Percentiles rank a stretch among this genome's conserved stretches.
Conservation (phyloP, 345 rosid genomes). For the Aquilaria yunnanensis region DNA sequence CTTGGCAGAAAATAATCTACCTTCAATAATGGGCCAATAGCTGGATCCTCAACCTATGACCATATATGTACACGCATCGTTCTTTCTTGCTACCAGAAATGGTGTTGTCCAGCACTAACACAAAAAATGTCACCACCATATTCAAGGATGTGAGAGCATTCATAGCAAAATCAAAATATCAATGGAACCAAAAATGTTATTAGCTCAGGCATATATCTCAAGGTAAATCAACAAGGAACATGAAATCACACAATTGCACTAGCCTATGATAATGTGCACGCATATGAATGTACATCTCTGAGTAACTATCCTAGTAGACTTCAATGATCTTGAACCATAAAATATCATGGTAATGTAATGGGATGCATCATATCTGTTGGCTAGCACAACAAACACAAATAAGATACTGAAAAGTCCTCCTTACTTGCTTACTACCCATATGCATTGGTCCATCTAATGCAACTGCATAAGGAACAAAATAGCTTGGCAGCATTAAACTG, state of each 20-base stretch:
- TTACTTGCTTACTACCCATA: conserved; percentile 58
- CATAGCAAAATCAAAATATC: conserved; percentile 73
- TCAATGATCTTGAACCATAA: not conserved
- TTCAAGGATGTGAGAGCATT: conserved; percentile 75
- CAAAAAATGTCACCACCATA: conserved; percentile 82
- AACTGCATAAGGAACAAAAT: conserved; percentile 71
- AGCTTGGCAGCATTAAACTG: conserved; percentile 69
- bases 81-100: conserved; percentile 82
- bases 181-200: conserved; percentile 1
- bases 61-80: conserved; percentile 67
- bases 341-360: not conserved
- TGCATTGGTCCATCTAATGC: conserved; percentile 82
- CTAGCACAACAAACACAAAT: no score
- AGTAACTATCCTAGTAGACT: not conserved
- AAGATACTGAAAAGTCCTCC: not conserved
- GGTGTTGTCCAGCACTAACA: conserved; percentile 71
- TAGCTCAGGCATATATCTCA: not conserved
- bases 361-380: no score
- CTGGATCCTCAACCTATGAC: conserved; percentile 64
- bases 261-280: no score
- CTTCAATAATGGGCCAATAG: conserved; percentile 47
- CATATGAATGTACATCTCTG: no score
- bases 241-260: no score
- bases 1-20: conserved; percentile 70
- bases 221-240: not conserved